Base-by-base conservation (phyloP, 768 basidiomycete genomes). In the Tylopilus balloui region DNA sequence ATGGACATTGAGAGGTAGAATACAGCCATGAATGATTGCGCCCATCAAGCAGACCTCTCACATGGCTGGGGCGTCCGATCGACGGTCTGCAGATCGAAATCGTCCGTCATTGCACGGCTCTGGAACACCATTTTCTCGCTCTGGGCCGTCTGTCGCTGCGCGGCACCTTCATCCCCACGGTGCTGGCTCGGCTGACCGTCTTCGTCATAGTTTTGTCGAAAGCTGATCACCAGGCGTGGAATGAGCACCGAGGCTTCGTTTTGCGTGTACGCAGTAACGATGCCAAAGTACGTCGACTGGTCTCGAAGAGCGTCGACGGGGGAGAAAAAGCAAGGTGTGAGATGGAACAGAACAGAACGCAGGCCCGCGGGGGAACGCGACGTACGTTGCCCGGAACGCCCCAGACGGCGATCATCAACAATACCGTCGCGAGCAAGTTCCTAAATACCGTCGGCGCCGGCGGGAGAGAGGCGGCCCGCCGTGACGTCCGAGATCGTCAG, bases 171-270 rank as follows among this genome's bases (percentile, higher is more conserved):
- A 15, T 27, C 5, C 28, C 27, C 25, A 4, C 7, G 28, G 4
- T 50, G 47, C 7, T 49, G 39, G 11, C 39, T 50, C 4, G 42
- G 44, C 10, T 48, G 32, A 1, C 37, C n/a, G 3, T 45, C 47
- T 19, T 51, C 34, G 4, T 38, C 47, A 31, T 57, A 56, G 20
- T 45, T 47, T 44, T 63, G 50, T 19, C 48, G 49, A n/a, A 63
- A 60, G 15, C 53, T 55, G 50, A 63, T 45, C 20, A 60, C 48
- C 21, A 58, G 25, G 6, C 55, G 53, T 17, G 61, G 61, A 8
- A 58, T 50, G 37, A 55, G 48, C 42, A 63, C 52, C 0, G 57
- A 47, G 12, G 37, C 29, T 29, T 52, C 50, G 40, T 62, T 59
- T 46, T 52, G 47, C 9, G 48, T 57, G 39, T 57, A 60, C 5